Evolutionary conservation across 2,329 filamentous ascomycete species (phyloP), one percentile per base, ranked within the genome.

Genomic region (Nemania serpens): DNA sequence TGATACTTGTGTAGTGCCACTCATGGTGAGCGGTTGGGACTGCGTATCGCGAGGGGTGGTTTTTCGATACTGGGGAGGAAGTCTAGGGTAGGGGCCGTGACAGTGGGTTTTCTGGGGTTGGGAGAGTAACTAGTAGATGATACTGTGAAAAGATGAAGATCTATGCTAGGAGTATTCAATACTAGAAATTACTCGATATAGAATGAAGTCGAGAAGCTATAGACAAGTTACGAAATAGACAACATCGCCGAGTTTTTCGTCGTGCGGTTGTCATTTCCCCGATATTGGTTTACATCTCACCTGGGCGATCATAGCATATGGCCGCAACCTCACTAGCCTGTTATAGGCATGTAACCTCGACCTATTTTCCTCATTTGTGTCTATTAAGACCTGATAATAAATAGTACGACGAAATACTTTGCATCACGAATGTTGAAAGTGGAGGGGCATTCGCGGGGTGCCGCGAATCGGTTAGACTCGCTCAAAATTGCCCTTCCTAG

Each of bases 401-500:
- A 29, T 29, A 29, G 25, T 29, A 7, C 25, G 25, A 29, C 25
- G 7, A 7, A 7, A 29, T 29, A 29, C 7, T 29, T 29, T 29
- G 7, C 25, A 29, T 29, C 25, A 29, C 7, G 25, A 29, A 29
- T 29, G 7, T 4, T 3, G 3, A 29, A 29, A 29, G 25, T 55
- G 51, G 50, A 49, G 50, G 20, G 34, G 33, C 37, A 4, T 29
- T 39, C 50, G 58, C 52, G 58, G 58, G 54, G 58, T 49, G 49
- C 15, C 37, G 39, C 55, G 55, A 50, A 43, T 5, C 20, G 18
- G 18, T n/a, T 66, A 64, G 53, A 50, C 51, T 70, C 69, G 69
- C 61, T 58, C 58, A 33, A 63, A 70, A 67, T 66, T 54, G 58
- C 60, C 64, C 45, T 67, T 66, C 62, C 54, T 63, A 61, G 59